Conservation (phyloP, 768 basidiomycete genomes). For the Naganishia antarctica region DNA sequence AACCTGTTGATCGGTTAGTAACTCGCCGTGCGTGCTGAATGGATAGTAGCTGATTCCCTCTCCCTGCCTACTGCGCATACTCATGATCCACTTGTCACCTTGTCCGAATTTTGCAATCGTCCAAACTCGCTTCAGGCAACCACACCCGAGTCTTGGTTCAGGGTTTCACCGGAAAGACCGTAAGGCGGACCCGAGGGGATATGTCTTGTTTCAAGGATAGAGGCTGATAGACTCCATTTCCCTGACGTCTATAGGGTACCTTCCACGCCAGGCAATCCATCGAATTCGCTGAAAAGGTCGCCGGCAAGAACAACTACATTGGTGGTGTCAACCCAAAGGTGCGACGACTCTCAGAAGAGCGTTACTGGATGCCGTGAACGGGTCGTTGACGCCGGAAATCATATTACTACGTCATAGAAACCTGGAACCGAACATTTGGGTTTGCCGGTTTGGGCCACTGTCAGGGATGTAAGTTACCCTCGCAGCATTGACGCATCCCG, state of each 20-base stretch:
- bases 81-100: neutral
- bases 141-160: conserved; percentile 88
- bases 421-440: conserved; percentile 93
- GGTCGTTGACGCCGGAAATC: neutral
- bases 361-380: too few relatives aligned
- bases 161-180: conserved; percentile 84
- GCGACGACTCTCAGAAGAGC: conserved; percentile 3
- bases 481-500: too few relatives aligned
- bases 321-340: conserved; percentile 74
- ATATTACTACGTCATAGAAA: conserved; percentile 62
- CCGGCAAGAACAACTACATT: conserved; percentile 68
- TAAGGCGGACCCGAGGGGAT: conserved; percentile 47
- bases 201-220: too few relatives aligned
- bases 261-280: conserved; percentile 93
- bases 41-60: neutral
- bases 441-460: conserved; percentile 85
- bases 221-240: too few relatives aligned
- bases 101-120: too few relatives aligned
- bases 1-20: conserved; percentile 72
- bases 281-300: conserved; percentile 65
- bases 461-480: conserved; percentile 67
- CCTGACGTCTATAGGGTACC: conserved; percentile 60
- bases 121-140: conserved; percentile 53
- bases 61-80: neutral
- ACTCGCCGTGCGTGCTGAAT: neutral